Evolutionary conservation across 345 rosid genomes (phyloP), one percentile per base, ranked within the genome.

Genomic region (Syzygium aromaticum): DNA sequence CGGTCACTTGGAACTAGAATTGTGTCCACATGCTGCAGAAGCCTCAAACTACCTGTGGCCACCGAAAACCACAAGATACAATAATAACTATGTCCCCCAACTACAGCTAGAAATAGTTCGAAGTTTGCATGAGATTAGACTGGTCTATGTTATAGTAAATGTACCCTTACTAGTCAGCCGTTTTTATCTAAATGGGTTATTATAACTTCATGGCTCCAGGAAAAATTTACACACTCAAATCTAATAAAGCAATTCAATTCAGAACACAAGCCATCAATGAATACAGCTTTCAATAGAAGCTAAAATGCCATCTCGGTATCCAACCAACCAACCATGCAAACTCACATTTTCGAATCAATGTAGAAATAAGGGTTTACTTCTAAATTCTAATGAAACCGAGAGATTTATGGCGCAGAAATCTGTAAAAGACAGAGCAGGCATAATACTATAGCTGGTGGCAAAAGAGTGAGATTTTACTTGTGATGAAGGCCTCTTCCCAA

Each of bases 401-500:
- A 46, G 59, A 33, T 84, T 84, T 40, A 17, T 15, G 25, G 59
- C 8, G 15, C 59, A 52, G 33, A 84, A 52, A 53, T 43, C 38
- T 51, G 40, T 30, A 77, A 27, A 38, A 64, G 27, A 77, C 14
- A 19, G 46, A 25, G 16, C 52, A 77, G 87, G 84, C 57, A 25
- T 85, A 51, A 52, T 63, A 28, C 77, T 25, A 49, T 15, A 46
- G 53, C n/a, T 25, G 46, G 23, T 38, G 8, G 78, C 78, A n/a
- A 78, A 82, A 43, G 59, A 21, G 61, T 54, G 86, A 54, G 87
- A 40, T 49, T 85, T 86, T 92, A 94, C 98, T 94, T 83, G 97
- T 95, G 86, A 95, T 85, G 88, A 95, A 95, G 80, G 97, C 97
- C 89, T 95, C 98, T 89, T 92, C 91, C 98, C 97, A 94, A 67